Percentiles rank a stretch among this genome's conserved stretches.
Conservation (phyloP, 116 monocot species). For the Phalaenopsis hybrid region DNA sequence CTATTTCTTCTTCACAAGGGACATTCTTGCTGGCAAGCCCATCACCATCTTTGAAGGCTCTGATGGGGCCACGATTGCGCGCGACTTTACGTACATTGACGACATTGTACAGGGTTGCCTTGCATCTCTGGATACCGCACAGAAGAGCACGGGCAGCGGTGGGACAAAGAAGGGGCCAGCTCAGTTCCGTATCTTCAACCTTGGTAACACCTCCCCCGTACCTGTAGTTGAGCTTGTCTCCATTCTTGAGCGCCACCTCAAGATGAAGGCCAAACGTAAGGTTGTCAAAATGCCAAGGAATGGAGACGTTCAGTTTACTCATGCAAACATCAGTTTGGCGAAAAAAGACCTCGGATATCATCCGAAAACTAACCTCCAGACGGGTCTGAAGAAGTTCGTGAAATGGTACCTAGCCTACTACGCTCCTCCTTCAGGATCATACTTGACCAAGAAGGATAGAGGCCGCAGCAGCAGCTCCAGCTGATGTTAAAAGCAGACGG, state of each 20-base stretch:
- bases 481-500: not conserved
- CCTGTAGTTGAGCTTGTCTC: slow-evolving; percentile 40
- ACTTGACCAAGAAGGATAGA: not conserved
- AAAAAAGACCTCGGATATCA: slow-evolving; percentile 49
- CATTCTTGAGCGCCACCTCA: slow-evolving; percentile 47
- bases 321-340: slow-evolving; percentile 56
- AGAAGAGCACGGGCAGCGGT: slow-evolving; percentile 46
- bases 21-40: slow-evolving; percentile 47
- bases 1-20: slow-evolving; percentile 69
- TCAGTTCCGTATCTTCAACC: slow-evolving; percentile 47
- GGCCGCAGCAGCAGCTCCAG: slow-evolving; percentile 14
- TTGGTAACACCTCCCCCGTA: slow-evolving; percentile 57
- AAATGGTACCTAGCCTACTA: slow-evolving; percentile 55
- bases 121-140: slow-evolving; percentile 42
- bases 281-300: slow-evolving; percentile 57
- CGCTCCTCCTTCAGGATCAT: not conserved
- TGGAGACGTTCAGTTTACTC: slow-evolving; percentile 58
- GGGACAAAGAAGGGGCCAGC: slow-evolving; percentile 55
- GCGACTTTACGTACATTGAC: slow-evolving; percentile 66
- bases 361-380: slow-evolving; percentile 40
- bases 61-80: slow-evolving; percentile 39
- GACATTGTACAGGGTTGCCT: slow-evolving; percentile 52
- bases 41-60: slow-evolving; percentile 60
- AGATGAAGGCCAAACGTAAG: slow-evolving; percentile 52
- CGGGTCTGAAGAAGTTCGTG: slow-evolving; percentile 51